These are phyloP conservation scores for Malassezia dermatis DNA, from an alignment of 1,284 basidiomycete species.

Conservation along the genomic window DNA sequence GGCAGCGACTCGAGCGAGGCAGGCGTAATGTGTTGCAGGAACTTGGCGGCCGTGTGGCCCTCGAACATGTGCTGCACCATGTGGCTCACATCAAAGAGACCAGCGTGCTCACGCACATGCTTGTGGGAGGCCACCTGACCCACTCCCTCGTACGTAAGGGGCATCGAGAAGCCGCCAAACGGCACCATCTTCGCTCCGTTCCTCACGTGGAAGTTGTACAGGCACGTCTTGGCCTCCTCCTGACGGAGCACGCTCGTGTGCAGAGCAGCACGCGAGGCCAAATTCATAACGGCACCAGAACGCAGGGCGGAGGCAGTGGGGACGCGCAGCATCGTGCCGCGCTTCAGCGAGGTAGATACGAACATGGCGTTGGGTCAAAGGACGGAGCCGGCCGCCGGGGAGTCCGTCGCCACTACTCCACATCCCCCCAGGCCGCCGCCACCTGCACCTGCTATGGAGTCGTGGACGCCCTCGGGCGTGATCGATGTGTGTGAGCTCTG, in stretches of 20 bases:
- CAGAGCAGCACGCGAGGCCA: background rate
- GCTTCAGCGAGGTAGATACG: background rate
- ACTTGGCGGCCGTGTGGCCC: constrained; percentile 52
- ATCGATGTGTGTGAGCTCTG: background rate
- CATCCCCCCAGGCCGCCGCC: background rate
- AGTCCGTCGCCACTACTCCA: background rate
- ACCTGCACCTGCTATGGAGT: background rate
- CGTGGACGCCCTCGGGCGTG: constrained; percentile 1
- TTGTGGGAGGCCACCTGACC: constrained; percentile 69
- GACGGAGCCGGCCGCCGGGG: background rate
- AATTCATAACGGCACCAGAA: background rate
- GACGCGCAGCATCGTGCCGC: background rate
- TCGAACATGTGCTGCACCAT: constrained; percentile 59
- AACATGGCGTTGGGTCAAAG: background rate
- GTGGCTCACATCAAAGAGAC: constrained; percentile 94
- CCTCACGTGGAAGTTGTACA: constrained; percentile 81
- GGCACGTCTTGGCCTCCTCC: constrained; percentile 54
- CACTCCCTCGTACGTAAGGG: constrained; percentile 65
- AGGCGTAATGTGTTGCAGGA: constrained; percentile 65
- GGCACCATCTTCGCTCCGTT: constrained; percentile 89
- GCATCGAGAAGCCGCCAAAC: constrained; percentile 93
- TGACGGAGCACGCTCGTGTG: background rate
- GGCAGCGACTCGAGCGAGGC: constrained; percentile 58
- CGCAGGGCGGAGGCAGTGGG: background rate
- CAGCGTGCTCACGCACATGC: constrained; percentile 71